Conservation (phyloP, 495 filamentous ascomycete species). For the Trichocladium antarcticum region DNA sequence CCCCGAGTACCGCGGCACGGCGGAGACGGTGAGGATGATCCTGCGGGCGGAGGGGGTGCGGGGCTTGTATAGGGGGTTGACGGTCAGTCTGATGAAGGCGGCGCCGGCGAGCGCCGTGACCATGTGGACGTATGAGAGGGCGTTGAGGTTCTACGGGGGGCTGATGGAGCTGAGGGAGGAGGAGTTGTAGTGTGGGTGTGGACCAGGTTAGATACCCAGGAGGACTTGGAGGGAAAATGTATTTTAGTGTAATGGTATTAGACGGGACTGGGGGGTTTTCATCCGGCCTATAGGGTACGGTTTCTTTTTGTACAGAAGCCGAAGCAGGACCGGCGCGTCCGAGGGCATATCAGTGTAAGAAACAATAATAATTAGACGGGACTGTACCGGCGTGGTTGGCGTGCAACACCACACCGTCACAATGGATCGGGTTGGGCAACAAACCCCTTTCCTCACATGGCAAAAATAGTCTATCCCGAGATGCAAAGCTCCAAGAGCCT, state of each 20-base stretch:
- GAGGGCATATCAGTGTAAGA: too few species aligned
- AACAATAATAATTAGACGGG: too few species aligned
- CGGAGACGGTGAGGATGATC: constrained; percentile 53
- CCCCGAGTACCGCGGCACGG: constrained; percentile 63
- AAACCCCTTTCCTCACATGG: background rate
- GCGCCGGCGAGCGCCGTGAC: constrained; percentile 91
- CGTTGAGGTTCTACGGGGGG: constrained; percentile 47
- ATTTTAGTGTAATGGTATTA: too few species aligned
- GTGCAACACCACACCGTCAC: too few species aligned
- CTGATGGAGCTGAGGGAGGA: constrained; percentile 17
- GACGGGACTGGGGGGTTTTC: too few species aligned
- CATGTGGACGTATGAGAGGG: constrained; percentile 94
- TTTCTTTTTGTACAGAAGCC: too few species aligned
- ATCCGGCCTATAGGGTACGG: too few species aligned
- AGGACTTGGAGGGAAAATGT: too few species aligned
- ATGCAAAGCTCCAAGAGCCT: constrained; percentile 5
- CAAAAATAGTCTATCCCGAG: constrained; percentile 18
- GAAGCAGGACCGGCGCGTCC: too few species aligned
- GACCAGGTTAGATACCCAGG: background rate
- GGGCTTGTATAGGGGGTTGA: constrained; percentile 80
- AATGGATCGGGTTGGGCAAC: background rate
- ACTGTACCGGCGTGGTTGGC: too few species aligned
- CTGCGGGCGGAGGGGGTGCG: constrained; percentile 59
- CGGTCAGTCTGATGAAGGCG: constrained; percentile 83
- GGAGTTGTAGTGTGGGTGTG: background rate